Conservation (phyloP, 1,284 basidiomycete species). For the Filobasidium uniguttulatum region DNA sequence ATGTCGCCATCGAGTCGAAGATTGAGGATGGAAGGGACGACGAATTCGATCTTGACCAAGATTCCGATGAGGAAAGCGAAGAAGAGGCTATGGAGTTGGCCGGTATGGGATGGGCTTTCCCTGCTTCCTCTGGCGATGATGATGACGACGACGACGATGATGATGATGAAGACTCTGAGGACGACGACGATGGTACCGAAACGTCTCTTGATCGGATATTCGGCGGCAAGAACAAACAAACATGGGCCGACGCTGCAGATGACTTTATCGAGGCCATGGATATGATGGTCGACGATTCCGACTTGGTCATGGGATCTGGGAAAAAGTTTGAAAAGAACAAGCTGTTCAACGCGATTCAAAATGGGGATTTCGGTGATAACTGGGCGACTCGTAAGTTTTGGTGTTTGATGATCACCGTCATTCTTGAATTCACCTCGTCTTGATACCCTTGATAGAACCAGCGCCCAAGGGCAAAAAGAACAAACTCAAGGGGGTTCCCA, state of each 20-base stretch:
- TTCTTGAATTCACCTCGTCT: conserved; percentile 31
- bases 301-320: conserved; percentile 34
- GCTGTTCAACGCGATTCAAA: conserved; percentile 50
- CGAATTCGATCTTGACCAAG: conserved; percentile 11
- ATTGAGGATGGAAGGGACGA: conserved; percentile 1
- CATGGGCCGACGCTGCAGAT: conserved; percentile 53
- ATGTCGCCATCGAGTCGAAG: conserved; percentile 6
- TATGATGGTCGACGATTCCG: conserved; percentile 44
- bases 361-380: conserved; percentile 47
- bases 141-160: conserved; percentile 10
- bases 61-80: conserved; percentile 16
- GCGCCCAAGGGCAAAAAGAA: conserved; percentile 40
- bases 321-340: conserved; percentile 45
- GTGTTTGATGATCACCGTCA: not conserved
- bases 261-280: conserved; percentile 40
- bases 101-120: conserved; percentile 9
- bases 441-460: conserved; percentile 18
- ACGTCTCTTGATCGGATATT: too few relatives aligned
- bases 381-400: conserved; percentile 24
- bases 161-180: conserved; percentile 14
- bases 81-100: conserved; percentile 13
- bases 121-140: conserved; percentile 8
- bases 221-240: conserved; percentile 24
- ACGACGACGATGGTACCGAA: conserved; percentile 19
- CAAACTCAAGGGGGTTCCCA: conserved; percentile 46